Evolutionary conservation across 306 rosid genomes (phyloP), one percentile per base, ranked within the genome.

Genomic region (Aeschynomene evenia): DNA sequence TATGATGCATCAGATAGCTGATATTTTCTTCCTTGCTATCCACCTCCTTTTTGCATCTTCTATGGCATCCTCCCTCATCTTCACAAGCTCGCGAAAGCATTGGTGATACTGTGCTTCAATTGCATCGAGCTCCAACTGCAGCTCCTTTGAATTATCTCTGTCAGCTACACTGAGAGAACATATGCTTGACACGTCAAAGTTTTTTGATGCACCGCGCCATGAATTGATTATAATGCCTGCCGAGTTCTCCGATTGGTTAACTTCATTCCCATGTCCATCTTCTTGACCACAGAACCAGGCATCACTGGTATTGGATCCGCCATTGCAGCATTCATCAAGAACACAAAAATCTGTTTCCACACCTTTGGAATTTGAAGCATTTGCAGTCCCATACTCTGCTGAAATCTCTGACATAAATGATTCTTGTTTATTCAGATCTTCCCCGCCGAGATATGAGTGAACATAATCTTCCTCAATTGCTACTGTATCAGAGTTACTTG

Each of bases 41-140:
- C 96, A 88, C 83, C 74, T 88, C 87, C 78, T 88, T 48, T 75
- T 86, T 28, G 75, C 89, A 57, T 36, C 75, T 64, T 82, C 88
- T 7, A 89, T 82, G 21, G 92, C 95, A 68, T 80, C 88, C 74
- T 86, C 92, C 81, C 84, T 92, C 88, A 75, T 66, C 75, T 61
- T 87, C 80, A 67, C 33, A 57, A 92, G 95, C 59, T 83, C 84
- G 45, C 68, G 60, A 65, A 85, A 78, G 59, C 83, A 59, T 36
- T 77, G 92, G 59, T 53, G 81, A 72, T 78, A 89, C 70, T 81
- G 84, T 20, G 36, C 12, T 24, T 92, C 87, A 28, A 90, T 90
- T 23, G 93, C 84, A 57, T 79, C 89, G 26, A 90, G 81, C 85
- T 90, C 98, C 84, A 66, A 28, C 80, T 80, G 83, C 24, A 90